These are phyloP conservation scores for Penicillium chermesinum DNA, from an alignment of 495 filamentous ascomycete species.

Conservation along the genomic window DNA sequence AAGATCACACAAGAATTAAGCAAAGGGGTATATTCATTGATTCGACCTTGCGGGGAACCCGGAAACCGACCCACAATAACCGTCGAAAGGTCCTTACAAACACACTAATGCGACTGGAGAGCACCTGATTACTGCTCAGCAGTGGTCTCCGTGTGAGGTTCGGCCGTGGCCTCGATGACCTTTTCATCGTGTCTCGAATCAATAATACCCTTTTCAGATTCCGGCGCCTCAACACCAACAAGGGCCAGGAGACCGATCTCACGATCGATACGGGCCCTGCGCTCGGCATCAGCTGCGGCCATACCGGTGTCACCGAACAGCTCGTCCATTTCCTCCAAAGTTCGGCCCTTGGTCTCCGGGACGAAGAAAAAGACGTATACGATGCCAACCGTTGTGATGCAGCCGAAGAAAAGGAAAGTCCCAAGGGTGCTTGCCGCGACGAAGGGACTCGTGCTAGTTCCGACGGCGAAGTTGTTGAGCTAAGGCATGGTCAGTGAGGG, in stretches of 20 bases:
- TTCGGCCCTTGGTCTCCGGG: slow-evolving; percentile 54
- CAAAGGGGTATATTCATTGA: too few relatives aligned
- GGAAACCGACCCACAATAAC: too few relatives aligned
- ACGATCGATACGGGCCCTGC: slow-evolving; percentile 30
- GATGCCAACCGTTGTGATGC: slow-evolving; percentile 43
- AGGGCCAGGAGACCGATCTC: slow-evolving; percentile 31
- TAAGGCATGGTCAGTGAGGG: slow-evolving; percentile 17
- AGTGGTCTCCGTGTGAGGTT: background rate
- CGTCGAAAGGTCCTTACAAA: too few relatives aligned
- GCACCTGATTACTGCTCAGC: background rate
- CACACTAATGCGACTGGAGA: too few relatives aligned
- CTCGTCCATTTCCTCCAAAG: slow-evolving; percentile 53
- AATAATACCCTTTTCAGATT: slow-evolving; percentile 7
- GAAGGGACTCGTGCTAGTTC: slow-evolving; percentile 35
- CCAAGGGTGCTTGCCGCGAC: slow-evolving; percentile 30
- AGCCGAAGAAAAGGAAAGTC: slow-evolving; percentile 46
- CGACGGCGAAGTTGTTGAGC: slow-evolving; percentile 49
- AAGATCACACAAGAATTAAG: too few relatives aligned
- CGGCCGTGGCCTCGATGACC: slow-evolving; percentile 1
- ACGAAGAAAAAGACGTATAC: slow-evolving; percentile 48
- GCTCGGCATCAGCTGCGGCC: slow-evolving; percentile 27
- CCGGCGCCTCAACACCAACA: slow-evolving; percentile 18
- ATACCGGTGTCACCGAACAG: slow-evolving; percentile 41
- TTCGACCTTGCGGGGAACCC: too few relatives aligned
- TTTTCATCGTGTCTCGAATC: slow-evolving; percentile 6